Conservation (phyloP, 2,329 filamentous ascomycete species). For the Pezicula radicicola region DNA sequence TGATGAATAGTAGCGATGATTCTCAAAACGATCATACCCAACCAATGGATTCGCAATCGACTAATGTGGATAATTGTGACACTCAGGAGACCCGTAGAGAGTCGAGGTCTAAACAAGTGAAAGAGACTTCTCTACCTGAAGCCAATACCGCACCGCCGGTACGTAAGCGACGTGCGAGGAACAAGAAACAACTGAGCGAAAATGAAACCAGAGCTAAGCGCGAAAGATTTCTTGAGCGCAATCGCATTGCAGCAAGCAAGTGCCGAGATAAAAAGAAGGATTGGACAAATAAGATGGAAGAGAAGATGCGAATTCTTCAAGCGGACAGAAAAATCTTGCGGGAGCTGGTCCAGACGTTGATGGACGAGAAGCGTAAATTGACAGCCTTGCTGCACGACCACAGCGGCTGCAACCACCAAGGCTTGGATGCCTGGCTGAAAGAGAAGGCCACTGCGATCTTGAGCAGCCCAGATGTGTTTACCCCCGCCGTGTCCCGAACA, state of each 20-base stretch:
- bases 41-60: too few species aligned
- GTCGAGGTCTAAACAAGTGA: background rate
- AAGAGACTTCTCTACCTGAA: background rate
- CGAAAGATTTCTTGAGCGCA: conserved; percentile 59
- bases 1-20: too few species aligned
- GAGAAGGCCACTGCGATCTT: background rate
- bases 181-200: conserved; percentile 3
- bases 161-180: background rate
- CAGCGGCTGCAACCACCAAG: background rate
- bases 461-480: background rate
- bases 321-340: background rate
- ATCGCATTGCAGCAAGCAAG: conserved; percentile 70
- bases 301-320: background rate
- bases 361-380: background rate
- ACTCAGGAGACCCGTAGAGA: too few species aligned
- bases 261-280: conserved; percentile 66
- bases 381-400: background rate
- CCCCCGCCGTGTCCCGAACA: too few species aligned
- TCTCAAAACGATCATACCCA: too few species aligned
- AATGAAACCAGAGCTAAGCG: background rate
- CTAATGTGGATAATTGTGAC: too few species aligned
- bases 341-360: background rate
- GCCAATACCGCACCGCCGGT: background rate
- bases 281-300: conserved; percentile 15
- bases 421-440: background rate